Evolutionary conservation across 2,329 filamentous ascomycete genomes (phyloP), one percentile per base, ranked within the genome.

Genomic region (Endocalyx cinctus): DNA sequence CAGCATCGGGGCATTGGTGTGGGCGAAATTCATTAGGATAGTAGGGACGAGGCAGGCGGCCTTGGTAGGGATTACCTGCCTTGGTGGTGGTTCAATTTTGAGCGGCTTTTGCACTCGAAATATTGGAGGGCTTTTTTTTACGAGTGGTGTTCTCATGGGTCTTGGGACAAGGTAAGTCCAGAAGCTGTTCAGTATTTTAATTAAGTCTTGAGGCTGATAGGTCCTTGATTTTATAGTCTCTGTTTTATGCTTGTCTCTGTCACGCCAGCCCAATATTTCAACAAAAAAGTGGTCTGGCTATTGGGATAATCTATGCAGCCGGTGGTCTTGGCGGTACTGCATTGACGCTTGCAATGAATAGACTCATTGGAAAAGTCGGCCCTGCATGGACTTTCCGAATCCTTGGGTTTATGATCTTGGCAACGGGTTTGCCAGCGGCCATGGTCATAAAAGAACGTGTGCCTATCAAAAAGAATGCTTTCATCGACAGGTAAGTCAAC

Each of bases 321-420:
- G 73, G 74, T 6, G 76, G 75, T 0, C 58, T 78, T 4, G 76
- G 76, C 4, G 76, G 72, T 7, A 66, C 74, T 0, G 63, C 68
- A 3, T 70, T 72, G 31, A 69, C 65, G 34, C 64, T 77, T 17
- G 63, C 60, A 5, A 53, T 74, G 7, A 62, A 77, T 33, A 61
- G 55, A 1, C 47, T 79, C 20, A 67, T 74, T 29, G 42, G 55
- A 5, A 43, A 40, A 5, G 52, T 57, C 32, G 66, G 58, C 30
- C 54, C 46, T 19, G 60, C 51, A 11, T 70, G 63, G 64, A 57
- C 60, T 3, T 66, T 65, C 36, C 55, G 65, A 19, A 54, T 63
- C 26, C 46, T 70, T 14, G 67, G 67, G 0, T 47, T 71, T 11
- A 41, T 64, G 11, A 69, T 60, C 4, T 51, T 69, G 8, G 59